Evolutionary conservation across 805 yeast genomes (phyloP).

Genomic region (Kodamaea kaohsiungensis): DNA sequence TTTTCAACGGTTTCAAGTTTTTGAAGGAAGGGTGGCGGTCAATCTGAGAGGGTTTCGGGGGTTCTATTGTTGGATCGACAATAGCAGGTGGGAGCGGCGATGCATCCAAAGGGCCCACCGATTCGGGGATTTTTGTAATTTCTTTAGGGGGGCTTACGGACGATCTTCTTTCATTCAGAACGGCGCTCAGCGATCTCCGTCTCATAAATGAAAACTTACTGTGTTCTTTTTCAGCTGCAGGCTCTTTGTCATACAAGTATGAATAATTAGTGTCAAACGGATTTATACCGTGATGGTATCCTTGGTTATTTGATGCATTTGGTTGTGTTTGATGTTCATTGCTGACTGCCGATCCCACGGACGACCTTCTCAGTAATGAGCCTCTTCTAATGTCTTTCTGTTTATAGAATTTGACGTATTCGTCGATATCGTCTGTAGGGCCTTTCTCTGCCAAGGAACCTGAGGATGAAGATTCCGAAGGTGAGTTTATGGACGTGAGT

Average conservation of each 20-base stretch:
- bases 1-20: constrained; percentile 36
- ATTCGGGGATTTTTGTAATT: constrained; percentile 1
- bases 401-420: constrained; percentile 36
- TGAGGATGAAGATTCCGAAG: neutral
- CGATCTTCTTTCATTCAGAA: neutral
- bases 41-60: neutral
- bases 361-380: constrained; percentile 14
- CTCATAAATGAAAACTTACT: constrained; percentile 30
- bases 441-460: neutral
- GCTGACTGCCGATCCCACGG: constrained; percentile 3
- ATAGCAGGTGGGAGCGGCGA: constrained; percentile 5
- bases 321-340: neutral
- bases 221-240: constrained; percentile 5
- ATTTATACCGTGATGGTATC: constrained; percentile 3
- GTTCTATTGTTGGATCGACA: constrained; percentile 4
- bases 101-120: constrained; percentile 3
- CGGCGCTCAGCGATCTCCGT: constrained; percentile 20
- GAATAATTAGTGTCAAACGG: constrained; percentile 6
- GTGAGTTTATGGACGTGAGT: neutral
- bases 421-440: constrained; percentile 23
- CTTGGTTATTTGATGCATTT: neutral
- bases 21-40: constrained; percentile 26
- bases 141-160: constrained; percentile 1
- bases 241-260: neutral
- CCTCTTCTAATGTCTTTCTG: constrained; percentile 23